A percentile compares a stretch with the other conserved stretches of the same genome.
Evolutionary conservation across 108 stramenopile species (phyloP).

Genomic region (Fragilaria radians): DNA sequence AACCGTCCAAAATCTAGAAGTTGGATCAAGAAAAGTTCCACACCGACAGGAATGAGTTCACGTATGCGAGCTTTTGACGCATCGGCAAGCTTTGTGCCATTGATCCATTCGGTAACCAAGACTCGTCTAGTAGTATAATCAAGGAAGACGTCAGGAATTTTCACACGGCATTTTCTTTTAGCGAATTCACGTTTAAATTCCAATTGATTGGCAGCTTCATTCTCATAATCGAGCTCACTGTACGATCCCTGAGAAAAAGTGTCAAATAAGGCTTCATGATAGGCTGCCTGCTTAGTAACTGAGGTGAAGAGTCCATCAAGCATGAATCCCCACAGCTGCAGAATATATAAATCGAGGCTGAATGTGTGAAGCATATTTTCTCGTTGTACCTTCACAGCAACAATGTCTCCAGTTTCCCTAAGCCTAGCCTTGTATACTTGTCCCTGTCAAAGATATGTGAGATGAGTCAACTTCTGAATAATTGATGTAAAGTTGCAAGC

Average conservation of each 20-base stretch:
- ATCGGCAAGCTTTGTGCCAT: slow-evolving; percentile 65
- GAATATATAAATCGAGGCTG: slow-evolving; percentile 72
- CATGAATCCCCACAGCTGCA: slow-evolving; percentile 46
- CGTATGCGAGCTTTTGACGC: slow-evolving; percentile 45
- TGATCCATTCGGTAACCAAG: slow-evolving; percentile 93
- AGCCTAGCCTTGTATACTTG: slow-evolving; percentile 75
- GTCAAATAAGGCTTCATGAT: slow-evolving; percentile 37
- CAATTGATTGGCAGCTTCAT: slow-evolving; percentile 87
- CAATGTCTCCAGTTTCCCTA: slow-evolving; percentile 18
- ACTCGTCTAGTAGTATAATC: slow-evolving; percentile 82
- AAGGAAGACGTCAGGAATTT: slow-evolving; percentile 77
- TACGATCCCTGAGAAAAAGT: slow-evolving; percentile 53
- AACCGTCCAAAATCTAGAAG: slow-evolving; percentile 80
- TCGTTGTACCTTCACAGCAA: slow-evolving; percentile 86
- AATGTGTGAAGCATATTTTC: slow-evolving; percentile 70
- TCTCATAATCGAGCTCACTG: slow-evolving; percentile 91
- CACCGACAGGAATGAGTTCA: slow-evolving; percentile 75
- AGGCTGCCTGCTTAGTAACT: slow-evolving; percentile 59
- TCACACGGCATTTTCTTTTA: slow-evolving; percentile 59
- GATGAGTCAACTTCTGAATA: too few relatives aligned
- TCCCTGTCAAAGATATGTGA: too few relatives aligned
- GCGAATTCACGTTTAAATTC: slow-evolving; percentile 81
- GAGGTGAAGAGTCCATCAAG: slow-evolving; percentile 47
- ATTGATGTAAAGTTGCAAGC: too few relatives aligned
- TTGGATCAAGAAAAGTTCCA: slow-evolving; percentile 79